Evolutionary conservation across 495 filamentous ascomycete genomes (phyloP), one percentile per base, ranked within the genome.

Genomic region (Elasticomyces elasticus): DNA sequence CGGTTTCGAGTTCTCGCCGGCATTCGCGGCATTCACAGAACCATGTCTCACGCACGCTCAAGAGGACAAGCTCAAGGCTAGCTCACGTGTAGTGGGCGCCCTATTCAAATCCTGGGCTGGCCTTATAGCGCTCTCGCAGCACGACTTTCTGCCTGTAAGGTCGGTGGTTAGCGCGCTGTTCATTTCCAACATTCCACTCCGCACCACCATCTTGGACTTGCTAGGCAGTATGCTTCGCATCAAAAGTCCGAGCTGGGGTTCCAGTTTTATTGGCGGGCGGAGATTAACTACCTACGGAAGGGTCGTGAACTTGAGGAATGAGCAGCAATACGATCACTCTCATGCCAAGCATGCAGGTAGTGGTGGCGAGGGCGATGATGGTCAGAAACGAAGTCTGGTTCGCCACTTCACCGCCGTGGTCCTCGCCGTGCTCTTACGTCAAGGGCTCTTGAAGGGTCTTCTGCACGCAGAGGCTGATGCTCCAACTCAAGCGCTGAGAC

Each of bases 201-300:
- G 73, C 62, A 85, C 61, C 33, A 60, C 71, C 7, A 72, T 96
- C 40, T 72, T 97, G 58, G 92, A 97, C 61, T 72, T 98, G 5
- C 70, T 98, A 38, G 95, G 91, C 66, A 88, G 90, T 53, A 79
- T 96, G 22, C 75, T 98, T 55, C 82, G 89, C 40, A 95, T 98
- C 65, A 96, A 95, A 63, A 82, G 89, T 20, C 92, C 92, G 5
- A 91, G 89, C 0, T 98, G 94, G 94, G 91, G 91, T 24, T 88
- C 88, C 0, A 94, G 89, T 19, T 98, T 95, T 64, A 77, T 98
- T 42, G 92, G 94, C 33, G 92, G 94, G 6, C 78, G 92, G 58
- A 75, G 94, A 50, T 78, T 97, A 30, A 98, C 92, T 15, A 97
- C 70, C 11, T 97, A 97, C 67, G 89, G 89, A 15, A 79, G 94